Evolutionary conservation across 306 rosid genomes (phyloP).

Genomic region (Luffa acutangula): DNA sequence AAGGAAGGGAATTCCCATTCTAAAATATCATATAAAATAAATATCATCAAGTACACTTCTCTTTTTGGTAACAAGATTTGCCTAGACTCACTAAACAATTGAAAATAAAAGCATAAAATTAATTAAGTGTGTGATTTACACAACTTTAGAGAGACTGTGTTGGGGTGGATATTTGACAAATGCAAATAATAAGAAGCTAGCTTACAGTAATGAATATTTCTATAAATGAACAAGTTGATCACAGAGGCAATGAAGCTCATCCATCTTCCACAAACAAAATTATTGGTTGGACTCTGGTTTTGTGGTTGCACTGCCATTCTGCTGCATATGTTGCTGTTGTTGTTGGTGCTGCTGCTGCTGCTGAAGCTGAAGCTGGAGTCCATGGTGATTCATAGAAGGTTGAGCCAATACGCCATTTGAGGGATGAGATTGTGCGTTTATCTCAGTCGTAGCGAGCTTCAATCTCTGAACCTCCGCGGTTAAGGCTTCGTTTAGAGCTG

Average conservation of each 20-base stretch:
- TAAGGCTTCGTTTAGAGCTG: slow-evolving; percentile 91
- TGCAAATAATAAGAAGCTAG: slow-evolving; percentile 18
- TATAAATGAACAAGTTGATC: not conserved
- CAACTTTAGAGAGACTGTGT: slow-evolving; percentile 17
- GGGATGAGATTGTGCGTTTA: slow-evolving; percentile 48
- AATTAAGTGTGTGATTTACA: slow-evolving; percentile 24
- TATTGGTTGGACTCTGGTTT: slow-evolving; percentile 53
- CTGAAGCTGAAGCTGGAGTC: slow-evolving; percentile 51
- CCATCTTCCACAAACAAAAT: slow-evolving; percentile 12
- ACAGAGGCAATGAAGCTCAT: not conserved
- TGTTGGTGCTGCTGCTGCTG: slow-evolving; percentile 12
- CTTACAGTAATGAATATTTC: slow-evolving; percentile 11
- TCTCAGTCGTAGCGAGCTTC: slow-evolving; percentile 62
- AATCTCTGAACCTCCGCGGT: slow-evolving; percentile 85
- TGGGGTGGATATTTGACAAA: slow-evolving; percentile 23
- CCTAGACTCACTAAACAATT: slow-evolving; percentile 25
- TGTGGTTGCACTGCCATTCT: slow-evolving; percentile 43
- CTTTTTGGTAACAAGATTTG: slow-evolving; percentile 21
- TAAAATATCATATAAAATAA: slow-evolving; percentile 2
- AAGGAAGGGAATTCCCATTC: not conserved
- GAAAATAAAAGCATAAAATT: slow-evolving; percentile 6
- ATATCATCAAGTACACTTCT: slow-evolving; percentile 1
- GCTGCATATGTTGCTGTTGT: slow-evolving; percentile 45
- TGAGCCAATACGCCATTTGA: slow-evolving; percentile 15
- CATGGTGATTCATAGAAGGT: slow-evolving; percentile 43